Percentiles rank a stretch among this genome's conserved stretches.
Conservation (phyloP, 352 stramenopile species). For the Globisporangium iwayamae region DNA sequence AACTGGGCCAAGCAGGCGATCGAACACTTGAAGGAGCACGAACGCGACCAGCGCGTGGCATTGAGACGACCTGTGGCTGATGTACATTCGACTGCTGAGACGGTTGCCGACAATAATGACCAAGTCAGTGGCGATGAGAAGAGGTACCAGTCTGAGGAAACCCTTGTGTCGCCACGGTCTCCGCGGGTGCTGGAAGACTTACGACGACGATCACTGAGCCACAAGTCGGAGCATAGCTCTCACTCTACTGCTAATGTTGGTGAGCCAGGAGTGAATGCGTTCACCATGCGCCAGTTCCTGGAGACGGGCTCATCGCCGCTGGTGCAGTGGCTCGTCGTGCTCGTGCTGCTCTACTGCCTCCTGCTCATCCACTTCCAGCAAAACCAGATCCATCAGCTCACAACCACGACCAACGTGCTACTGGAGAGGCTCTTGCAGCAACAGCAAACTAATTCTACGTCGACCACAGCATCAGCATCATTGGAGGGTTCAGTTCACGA, state of each 20-base stretch:
- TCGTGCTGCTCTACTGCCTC: slow-evolving; percentile 33
- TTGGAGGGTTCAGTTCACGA: background rate
- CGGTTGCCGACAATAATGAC: background rate
- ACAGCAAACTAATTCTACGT: background rate
- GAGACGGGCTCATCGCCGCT: slow-evolving; percentile 13
- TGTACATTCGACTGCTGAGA: background rate
- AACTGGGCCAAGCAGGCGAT: slow-evolving; percentile 53
- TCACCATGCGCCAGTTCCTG: background rate
- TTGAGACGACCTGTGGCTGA: too few species aligned
- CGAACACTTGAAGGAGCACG: slow-evolving; percentile 37
- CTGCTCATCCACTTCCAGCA: slow-evolving; percentile 39
- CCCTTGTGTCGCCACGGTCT: background rate
- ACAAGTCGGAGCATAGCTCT: background rate
- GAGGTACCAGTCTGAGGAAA: too few species aligned
- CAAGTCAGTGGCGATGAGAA: background rate
- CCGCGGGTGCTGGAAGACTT: background rate
- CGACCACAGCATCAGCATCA: background rate
- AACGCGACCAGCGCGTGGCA: slow-evolving; percentile 12
- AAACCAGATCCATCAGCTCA: slow-evolving; percentile 40
- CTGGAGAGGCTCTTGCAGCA: slow-evolving; percentile 31
- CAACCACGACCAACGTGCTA: slow-evolving; percentile 30
- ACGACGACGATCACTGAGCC: background rate
- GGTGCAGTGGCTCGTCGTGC: slow-evolving; percentile 30
- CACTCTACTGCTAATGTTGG: background rate
- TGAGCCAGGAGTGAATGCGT: background rate